phyloP scores from a whole-genome alignment of 371 early-diverging fungal species.

The Apophysomyces sp. region DNA sequence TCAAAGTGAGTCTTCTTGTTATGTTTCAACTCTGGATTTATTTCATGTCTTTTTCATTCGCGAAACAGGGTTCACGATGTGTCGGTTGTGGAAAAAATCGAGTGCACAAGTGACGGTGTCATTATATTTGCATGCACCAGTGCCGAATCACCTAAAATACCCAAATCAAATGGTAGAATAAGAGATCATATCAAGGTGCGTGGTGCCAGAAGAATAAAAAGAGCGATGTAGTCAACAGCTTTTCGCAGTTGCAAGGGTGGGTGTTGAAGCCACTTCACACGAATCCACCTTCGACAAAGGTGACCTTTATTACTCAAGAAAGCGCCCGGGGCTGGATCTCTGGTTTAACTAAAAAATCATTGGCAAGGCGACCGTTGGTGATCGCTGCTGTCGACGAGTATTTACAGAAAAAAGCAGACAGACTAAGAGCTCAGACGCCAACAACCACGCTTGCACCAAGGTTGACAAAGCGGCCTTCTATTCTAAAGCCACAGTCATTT shows the following conservation, averaged over 20 bases:
- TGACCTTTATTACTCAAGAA: slow-evolving; percentile 56
- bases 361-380: slow-evolving; percentile 63
- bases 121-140: slow-evolving; percentile 68
- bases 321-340: slow-evolving; percentile 60
- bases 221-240: slow-evolving; percentile 4
- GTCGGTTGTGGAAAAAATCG: slow-evolving; percentile 63
- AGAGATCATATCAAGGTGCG: slow-evolving; percentile 57
- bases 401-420: slow-evolving; percentile 58
- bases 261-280: slow-evolving; percentile 55
- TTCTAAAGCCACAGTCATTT: neutral
- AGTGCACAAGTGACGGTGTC: slow-evolving; percentile 57
- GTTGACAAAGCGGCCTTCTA: neutral
- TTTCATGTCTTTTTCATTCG: neutral
- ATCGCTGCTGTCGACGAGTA: slow-evolving; percentile 61
- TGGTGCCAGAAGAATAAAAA: neutral
- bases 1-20: slow-evolving; percentile 29
- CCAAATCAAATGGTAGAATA: slow-evolving; percentile 52
- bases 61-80: slow-evolving; percentile 56
- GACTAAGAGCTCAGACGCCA: slow-evolving; percentile 17
- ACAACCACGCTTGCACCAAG: neutral
- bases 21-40: neutral
- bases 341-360: slow-evolving; percentile 61
- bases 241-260: slow-evolving; percentile 57
- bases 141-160: slow-evolving; percentile 60
- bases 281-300: slow-evolving; percentile 57